Evolutionary conservation across 177 flowering plant genomes (phyloP).

Genomic region (Vitis hybrid): DNA sequence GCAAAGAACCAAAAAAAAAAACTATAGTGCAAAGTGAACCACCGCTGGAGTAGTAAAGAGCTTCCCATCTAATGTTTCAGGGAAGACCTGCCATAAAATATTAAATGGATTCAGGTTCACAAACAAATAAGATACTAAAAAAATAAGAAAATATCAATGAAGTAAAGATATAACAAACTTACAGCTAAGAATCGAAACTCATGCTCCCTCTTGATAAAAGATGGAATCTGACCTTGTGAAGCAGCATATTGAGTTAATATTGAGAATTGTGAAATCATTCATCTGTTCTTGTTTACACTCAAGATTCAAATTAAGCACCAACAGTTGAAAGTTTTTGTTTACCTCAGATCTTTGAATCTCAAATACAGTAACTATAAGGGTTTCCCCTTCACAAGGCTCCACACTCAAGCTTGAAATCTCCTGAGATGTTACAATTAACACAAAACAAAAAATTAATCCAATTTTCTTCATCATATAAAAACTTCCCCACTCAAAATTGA

Average conservation of each 20-base stretch:
- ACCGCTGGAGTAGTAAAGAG: conserved; percentile 62
- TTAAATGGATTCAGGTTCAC: background rate
- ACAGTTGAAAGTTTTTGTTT: background rate
- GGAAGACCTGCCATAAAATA: conserved; percentile 53
- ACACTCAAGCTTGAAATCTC: conserved; percentile 95
- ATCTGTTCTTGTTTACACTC: background rate
- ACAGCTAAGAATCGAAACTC: conserved; percentile 95
- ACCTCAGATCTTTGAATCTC: conserved; percentile 84
- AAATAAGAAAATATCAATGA: background rate
- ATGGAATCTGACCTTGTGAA: conserved; percentile 59
- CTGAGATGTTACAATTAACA: conserved; percentile 33
- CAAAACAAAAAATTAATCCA: background rate
- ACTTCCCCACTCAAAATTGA: background rate
- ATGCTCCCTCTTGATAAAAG: conserved; percentile 78
- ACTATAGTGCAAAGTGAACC: conserved; percentile 14
- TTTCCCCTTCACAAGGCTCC: conserved; percentile 88
- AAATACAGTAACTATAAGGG: conserved; percentile 78
- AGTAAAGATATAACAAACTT: conserved; percentile 29
- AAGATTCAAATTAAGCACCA: background rate
- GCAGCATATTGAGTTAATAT: background rate
- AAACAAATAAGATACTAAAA: background rate
- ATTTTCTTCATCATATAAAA: background rate
- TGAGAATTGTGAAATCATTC: background rate
- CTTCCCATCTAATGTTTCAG: conserved; percentile 70
- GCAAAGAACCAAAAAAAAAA: background rate